Evolutionary conservation across 2,329 filamentous ascomycete genomes (phyloP).

Genomic region (Botrytis byssoidea): DNA sequence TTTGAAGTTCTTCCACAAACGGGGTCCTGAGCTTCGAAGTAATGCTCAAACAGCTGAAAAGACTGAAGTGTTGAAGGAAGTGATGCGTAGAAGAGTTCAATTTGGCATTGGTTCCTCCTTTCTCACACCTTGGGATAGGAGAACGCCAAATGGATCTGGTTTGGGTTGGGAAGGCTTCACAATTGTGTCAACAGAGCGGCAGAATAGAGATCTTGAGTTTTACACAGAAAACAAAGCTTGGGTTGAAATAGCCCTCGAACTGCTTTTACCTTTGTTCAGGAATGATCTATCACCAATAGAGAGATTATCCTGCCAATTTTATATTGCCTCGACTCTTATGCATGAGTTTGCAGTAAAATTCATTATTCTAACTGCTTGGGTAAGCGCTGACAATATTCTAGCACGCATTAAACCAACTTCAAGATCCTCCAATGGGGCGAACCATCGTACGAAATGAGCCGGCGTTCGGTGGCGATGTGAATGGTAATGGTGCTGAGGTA

Average conservation of each 20-base stretch:
- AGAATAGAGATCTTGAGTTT: neutral
- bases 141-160: neutral
- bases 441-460: neutral
- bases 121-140: neutral
- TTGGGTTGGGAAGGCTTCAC: slow-evolving; percentile 3
- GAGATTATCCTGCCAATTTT: neutral
- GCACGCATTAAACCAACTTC: slow-evolving; percentile 10
- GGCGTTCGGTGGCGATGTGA: neutral
- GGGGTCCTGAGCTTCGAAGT: neutral
- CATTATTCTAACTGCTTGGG: neutral
- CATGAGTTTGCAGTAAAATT: slow-evolving; percentile 6
- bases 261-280: slow-evolving; percentile 10
- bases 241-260: neutral
- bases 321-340: slow-evolving; percentile 1
- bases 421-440: slow-evolving; percentile 4
- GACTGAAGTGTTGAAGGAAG: neutral
- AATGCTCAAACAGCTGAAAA: neutral
- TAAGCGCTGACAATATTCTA: neutral
- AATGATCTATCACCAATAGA: slow-evolving; percentile 6
- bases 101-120: neutral
- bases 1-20: slow-evolving; percentile 1
- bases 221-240: neutral
- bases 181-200: neutral
- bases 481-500: neutral
- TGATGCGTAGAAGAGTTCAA: neutral